Conservation (phyloP, 495 filamentous ascomycete species). For the Neurospora tetraspora region DNA sequence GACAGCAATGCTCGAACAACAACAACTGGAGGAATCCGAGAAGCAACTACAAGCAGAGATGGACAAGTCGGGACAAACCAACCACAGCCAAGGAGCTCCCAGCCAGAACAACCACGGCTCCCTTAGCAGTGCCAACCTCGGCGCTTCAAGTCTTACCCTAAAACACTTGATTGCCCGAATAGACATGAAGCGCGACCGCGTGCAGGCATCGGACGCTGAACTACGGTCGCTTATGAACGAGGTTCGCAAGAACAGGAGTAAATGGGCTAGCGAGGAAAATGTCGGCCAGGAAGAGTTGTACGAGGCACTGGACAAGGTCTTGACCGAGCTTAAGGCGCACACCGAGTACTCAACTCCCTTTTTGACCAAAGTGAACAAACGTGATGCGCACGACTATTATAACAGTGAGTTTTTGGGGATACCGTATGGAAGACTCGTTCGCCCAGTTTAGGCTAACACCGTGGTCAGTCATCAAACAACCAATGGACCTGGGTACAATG, state of each 20-base stretch:
- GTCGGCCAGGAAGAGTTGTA: conserved; percentile 97
- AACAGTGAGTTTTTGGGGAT: conserved; percentile 42
- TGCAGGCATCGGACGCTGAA: conserved; percentile 84
- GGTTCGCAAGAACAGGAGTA: conserved; percentile 92
- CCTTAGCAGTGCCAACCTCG: conserved; percentile 84
- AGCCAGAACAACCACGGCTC: conserved; percentile 62
- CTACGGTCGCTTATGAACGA: conserved; percentile 89
- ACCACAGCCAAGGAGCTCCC: conserved; percentile 32
- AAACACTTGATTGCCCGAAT: conserved; percentile 95
- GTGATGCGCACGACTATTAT: conserved; percentile 94
- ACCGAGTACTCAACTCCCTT: conserved; percentile 95
- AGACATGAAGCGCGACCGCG: conserved; percentile 78
- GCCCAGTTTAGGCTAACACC: conserved; percentile 14
- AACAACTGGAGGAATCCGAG: conserved; percentile 92
- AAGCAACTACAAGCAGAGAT: conserved; percentile 93
- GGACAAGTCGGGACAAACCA: conserved; percentile 49
- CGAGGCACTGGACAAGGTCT: conserved; percentile 88
- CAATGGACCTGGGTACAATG: conserved; percentile 97
- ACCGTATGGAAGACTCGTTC: not conserved
- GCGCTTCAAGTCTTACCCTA: conserved; percentile 90
- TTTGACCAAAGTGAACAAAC: conserved; percentile 83
- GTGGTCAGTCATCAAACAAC: conserved; percentile 76
- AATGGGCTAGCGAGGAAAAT: conserved; percentile 97
- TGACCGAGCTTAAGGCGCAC: conserved; percentile 91
- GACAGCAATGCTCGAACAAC: conserved; percentile 94